A percentile compares a stretch with the other conserved stretches of the same genome.
Evolutionary conservation across 140 eudicot species (phyloP).

Genomic region (Bidens hawaiensis): DNA sequence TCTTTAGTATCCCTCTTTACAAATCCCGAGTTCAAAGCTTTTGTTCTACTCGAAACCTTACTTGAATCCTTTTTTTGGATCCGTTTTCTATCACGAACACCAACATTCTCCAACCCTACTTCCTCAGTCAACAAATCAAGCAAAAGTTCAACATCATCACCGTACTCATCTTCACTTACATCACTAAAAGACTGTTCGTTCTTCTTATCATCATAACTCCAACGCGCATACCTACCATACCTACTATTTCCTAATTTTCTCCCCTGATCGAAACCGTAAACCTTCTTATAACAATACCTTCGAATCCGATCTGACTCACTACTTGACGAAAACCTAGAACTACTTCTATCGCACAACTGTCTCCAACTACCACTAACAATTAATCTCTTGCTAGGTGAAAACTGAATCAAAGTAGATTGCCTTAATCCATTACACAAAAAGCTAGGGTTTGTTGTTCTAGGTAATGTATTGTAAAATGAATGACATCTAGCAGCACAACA

Average conservation of each 20-base stretch:
- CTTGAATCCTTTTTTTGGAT: constrained; percentile 25
- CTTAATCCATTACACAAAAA: constrained; percentile 48
- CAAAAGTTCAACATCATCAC: constrained; percentile 63
- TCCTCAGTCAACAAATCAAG: constrained; percentile 83
- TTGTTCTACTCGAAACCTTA: constrained; percentile 16
- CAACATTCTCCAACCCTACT: constrained; percentile 38
- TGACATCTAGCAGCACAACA: constrained; percentile 12
- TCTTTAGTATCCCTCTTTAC: constrained; percentile 26
- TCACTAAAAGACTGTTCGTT: constrained; percentile 6
- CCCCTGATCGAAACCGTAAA: constrained; percentile 28
- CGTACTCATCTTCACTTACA: constrained; percentile 45
- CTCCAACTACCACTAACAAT: constrained; percentile 30
- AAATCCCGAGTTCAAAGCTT: constrained; percentile 16
- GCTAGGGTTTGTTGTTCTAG: constrained; percentile 34
- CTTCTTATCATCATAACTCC: constrained; percentile 35
- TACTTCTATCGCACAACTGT: constrained; percentile 12
- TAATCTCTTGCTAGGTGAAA: constrained; percentile 44
- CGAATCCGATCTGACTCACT: constrained; percentile 31
- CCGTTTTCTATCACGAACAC: constrained; percentile 35
- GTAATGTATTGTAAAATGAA: constrained; percentile 22
- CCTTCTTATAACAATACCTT: constrained; percentile 22
- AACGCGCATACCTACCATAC: constrained; percentile 33
- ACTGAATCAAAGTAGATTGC: constrained; percentile 70
- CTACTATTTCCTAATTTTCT: constrained; percentile 39
- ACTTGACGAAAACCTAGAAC: constrained; percentile 28